Conservation (phyloP, 768 basidiomycete genomes). For the Terana coerulea region DNA sequence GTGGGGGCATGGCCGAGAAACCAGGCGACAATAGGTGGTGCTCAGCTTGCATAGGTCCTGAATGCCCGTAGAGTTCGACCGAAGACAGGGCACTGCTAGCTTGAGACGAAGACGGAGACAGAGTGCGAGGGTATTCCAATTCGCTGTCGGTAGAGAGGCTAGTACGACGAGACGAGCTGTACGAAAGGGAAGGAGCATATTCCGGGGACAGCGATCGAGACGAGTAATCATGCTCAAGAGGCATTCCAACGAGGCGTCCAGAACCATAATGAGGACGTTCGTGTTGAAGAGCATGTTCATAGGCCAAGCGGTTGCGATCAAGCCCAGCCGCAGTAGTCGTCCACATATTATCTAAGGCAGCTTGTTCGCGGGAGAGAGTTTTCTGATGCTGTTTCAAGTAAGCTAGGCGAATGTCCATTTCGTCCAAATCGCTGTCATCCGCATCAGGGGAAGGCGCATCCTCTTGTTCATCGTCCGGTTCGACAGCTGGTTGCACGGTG, state of each 20-base stretch:
- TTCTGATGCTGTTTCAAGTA: too few relatives aligned
- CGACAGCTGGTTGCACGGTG: too few relatives aligned
- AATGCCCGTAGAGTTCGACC: too few relatives aligned
- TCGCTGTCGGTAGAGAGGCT: neutral
- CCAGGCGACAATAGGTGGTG: neutral
- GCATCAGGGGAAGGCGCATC: too few relatives aligned
- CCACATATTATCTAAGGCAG: too few relatives aligned
- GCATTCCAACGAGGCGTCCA: neutral
- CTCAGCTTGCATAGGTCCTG: neutral
- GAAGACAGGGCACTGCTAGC: slow-evolving; percentile 1
- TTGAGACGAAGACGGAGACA: neutral
- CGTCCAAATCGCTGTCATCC: too few relatives aligned
- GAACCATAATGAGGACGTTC: neutral
- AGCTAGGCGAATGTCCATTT: too few relatives aligned
- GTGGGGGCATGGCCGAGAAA: neutral
- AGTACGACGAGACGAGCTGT: neutral
- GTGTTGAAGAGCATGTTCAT: too few relatives aligned
- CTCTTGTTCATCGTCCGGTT: too few relatives aligned
- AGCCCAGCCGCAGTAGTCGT: too few relatives aligned
- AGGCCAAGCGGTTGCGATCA: too few relatives aligned
- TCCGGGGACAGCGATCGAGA: neutral
- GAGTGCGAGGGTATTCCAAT: neutral
- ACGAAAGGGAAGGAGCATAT: neutral
- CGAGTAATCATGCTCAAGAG: neutral
- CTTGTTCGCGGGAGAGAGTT: too few relatives aligned